Conservation (phyloP, 768 basidiomycete species). For the Paxillus ammoniavirescens region DNA sequence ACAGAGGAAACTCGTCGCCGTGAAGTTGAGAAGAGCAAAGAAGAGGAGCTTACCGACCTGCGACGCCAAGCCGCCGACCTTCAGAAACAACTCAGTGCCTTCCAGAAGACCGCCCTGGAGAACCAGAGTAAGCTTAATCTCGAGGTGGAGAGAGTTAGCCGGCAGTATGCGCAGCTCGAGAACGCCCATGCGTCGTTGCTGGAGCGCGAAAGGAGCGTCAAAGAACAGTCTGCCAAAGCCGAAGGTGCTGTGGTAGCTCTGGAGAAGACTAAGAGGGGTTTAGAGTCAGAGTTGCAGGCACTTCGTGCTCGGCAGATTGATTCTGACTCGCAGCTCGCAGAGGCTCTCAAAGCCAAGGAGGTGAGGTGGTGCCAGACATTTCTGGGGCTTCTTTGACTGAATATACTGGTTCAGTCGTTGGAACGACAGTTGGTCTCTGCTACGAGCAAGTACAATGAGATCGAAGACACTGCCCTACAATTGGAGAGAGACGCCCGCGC, state of each 20-base stretch:
- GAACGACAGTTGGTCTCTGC: conserved; percentile 75
- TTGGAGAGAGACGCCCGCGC: conserved; percentile 80
- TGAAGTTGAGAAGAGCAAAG: conserved; percentile 86
- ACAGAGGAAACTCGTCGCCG: conserved; percentile 81
- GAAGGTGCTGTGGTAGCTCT: conserved; percentile 52
- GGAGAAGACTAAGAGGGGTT: conserved; percentile 63
- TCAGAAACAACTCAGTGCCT: conserved; percentile 65
- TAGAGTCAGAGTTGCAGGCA: conserved; percentile 72
- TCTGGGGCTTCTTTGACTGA: not conserved
- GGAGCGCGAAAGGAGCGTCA: conserved; percentile 54
- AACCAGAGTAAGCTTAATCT: conserved; percentile 71
- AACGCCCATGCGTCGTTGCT: conserved; percentile 63
- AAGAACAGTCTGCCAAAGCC: conserved; percentile 47
- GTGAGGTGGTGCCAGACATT: conserved; percentile 38
- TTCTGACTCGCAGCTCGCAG: conserved; percentile 60
- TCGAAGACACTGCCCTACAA: conserved; percentile 85
- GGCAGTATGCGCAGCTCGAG: conserved; percentile 60
- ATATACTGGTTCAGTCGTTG: conserved; percentile 46
- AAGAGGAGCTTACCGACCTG: conserved; percentile 75
- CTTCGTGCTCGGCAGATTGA: conserved; percentile 71
- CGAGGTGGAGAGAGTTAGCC: conserved; percentile 64
- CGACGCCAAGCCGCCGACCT: conserved; percentile 60
- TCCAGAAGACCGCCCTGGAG: conserved; percentile 60
- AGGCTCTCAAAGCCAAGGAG: conserved; percentile 67
- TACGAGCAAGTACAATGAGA: conserved; percentile 75